Evolutionary conservation across 805 yeast genomes (phyloP), one percentile per base, ranked within the genome.

Genomic region (Hanseniaspora jakobsenii): DNA sequence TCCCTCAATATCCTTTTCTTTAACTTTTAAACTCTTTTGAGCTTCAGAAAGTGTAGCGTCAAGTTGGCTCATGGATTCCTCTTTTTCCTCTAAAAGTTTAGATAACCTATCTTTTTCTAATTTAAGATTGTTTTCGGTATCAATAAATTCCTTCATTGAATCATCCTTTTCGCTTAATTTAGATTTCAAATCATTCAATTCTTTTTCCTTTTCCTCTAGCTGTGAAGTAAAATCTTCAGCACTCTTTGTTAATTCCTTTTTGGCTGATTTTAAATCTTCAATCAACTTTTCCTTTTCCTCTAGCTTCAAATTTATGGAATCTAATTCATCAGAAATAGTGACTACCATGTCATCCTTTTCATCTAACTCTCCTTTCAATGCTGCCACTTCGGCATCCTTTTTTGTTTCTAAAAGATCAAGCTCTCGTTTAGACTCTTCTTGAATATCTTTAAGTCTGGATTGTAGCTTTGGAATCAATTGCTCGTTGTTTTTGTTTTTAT

Each of bases 401-500:
- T 36, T n/a, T 8, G 4, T 22, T 22, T 22, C 23, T 13, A 41
- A 24, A 37, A 3, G 18, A 22, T 5, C 51, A n/a, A n/a, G n/a
- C n/a, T n/a, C n/a, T n/a, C n/a, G n/a, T 50, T 57, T 59, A 19
- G 56, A 61, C 1, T 28, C 14, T 54, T 53, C 16, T 63, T 40
- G 72, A 14, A 74, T 55, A 1, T 63, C 57, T 51, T 67, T 66
- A 31, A 73, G 52, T 52, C 71, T 72, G 14, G 63, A 69, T 0
- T 72, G 66, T 36, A 72, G 49, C 47, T 66, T 70, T 3, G 65
- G 61, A 19, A 69, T 63, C 24, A 68, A 50, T 1, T 51, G 34
- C 24, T 63, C 62, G 31, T 62, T 62, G 27, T 59, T 56, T 2
- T 57, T 58, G 13, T 55, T 55, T 23, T 53, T 50, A 1, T 53